These are phyloP conservation scores for Cerioporus squamosus DNA, from an alignment of 1,284 basidiomycete species.

Conservation along the genomic window DNA sequence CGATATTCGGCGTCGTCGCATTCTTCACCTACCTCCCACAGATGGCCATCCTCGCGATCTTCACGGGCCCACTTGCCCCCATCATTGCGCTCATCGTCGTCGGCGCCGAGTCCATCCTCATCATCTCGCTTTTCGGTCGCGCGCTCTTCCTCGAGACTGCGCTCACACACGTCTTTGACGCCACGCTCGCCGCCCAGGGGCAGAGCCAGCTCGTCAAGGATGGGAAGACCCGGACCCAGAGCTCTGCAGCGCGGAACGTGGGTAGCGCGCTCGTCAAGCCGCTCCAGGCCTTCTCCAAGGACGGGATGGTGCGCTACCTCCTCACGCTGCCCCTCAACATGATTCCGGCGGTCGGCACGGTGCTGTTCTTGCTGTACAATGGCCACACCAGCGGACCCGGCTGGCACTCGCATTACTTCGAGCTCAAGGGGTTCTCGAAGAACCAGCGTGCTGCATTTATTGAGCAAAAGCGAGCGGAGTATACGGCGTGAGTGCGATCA, in stretches of 20 bases:
- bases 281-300: constrained; percentile 36
- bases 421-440: constrained; percentile 61
- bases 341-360: constrained; percentile 70
- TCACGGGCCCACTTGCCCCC: constrained; percentile 62
- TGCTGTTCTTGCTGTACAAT: constrained; percentile 60
- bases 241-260: constrained; percentile 28
- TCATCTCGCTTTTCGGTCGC: constrained; percentile 51
- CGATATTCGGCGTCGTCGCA: constrained; percentile 55
- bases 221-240: constrained; percentile 32
- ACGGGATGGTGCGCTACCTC: constrained; percentile 44
- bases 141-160: constrained; percentile 52
- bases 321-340: constrained; percentile 66
- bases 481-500: constrained; percentile 45
- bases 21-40: constrained; percentile 73
- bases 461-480: constrained; percentile 46
- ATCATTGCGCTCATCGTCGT: constrained; percentile 40
- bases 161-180: constrained; percentile 51
- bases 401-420: constrained; percentile 72
- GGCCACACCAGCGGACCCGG: constrained; percentile 51
- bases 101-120: constrained; percentile 39
- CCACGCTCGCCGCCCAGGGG: constrained; percentile 40
- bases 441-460: constrained; percentile 56
- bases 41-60: constrained; percentile 63
- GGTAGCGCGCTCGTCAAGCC: constrained; percentile 42
- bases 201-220: constrained; percentile 40